Evolutionary conservation across 2,329 filamentous ascomycete genomes (phyloP), one percentile per base, ranked within the genome.

Genomic region (Diaporthe ampelina): DNA sequence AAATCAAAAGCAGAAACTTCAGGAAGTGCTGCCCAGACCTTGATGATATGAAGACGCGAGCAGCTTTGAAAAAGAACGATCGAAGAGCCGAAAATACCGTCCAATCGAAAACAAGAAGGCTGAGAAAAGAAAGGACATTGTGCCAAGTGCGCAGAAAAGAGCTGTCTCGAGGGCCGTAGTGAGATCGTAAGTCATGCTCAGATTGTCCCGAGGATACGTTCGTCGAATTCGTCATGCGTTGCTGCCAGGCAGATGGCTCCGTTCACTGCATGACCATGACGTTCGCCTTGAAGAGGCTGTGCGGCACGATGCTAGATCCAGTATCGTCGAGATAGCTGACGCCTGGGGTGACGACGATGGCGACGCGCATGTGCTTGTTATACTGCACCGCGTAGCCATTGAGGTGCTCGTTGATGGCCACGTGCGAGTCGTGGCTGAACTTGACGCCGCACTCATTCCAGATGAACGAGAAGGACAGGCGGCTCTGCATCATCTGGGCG

Each of bases 301-400:
- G 85, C 2, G 85, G 83, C 35, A 84, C 83, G 59, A 88, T 85
- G 71, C 83, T 85, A 58, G 80, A 78, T 19, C 86, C 87, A 2
- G 81, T 85, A 50, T 90, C 88, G 76, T 89, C 88, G 43, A 88
- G 84, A 77, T 88, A 85, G 2, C 88, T 90, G 59, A 91, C 85
- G 11, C 87, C 85, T 0, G 89, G 89, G 0, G 89, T 90, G 7
- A 88, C 86, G 37, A 88, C 86, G 1, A 90, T 83, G 70, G 86
- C 86, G n/a, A 91, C 80, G 7, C 88, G 86, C 81, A 84, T 87
- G 77, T 90, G 88, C 77, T 84, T 84, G 11, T 83, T 84, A 8
- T 83, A 81, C 81, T 90, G 88, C 26, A 90, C 80, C 69, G 85
- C 82, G 72, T 83, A 79, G 0, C 84, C 81, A 48, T 86, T 82